Percentiles rank a stretch among this genome's conserved stretches.
Conservation (phyloP, 2,329 filamentous ascomycete species). For the Aspergillus cejpii region DNA sequence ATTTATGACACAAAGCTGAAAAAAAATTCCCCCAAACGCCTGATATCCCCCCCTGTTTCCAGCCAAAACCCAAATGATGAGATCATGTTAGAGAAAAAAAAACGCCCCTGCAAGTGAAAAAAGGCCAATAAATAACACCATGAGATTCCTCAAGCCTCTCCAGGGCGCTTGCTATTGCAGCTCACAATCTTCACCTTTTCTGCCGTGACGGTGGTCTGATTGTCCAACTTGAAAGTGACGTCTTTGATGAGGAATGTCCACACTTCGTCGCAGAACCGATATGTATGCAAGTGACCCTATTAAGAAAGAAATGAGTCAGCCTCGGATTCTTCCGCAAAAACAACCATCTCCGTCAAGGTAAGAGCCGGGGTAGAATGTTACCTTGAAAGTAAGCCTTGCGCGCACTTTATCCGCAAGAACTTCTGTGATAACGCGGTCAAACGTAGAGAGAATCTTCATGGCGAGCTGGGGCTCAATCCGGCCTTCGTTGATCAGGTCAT, state of each 20-base stretch:
- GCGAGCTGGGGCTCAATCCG: conserved; percentile 96
- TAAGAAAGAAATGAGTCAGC: conserved; percentile 16
- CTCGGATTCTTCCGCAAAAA: neutral
- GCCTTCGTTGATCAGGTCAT: conserved; percentile 88
- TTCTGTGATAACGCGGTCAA: conserved; percentile 88
- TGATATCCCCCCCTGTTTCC: neutral
- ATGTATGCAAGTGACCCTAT: conserved; percentile 92
- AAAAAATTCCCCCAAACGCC: neutral
- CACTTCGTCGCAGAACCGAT: conserved; percentile 98
- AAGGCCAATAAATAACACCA: conserved; percentile 13
- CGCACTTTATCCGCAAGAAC: conserved; percentile 89
- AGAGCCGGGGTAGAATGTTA: conserved; percentile 33
- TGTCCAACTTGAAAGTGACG: conserved; percentile 97
- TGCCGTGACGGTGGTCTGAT: conserved; percentile 64
- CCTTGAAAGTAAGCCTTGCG: conserved; percentile 88
- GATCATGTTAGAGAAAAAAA: neutral
- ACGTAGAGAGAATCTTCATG: conserved; percentile 96
- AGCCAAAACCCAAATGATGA: neutral
- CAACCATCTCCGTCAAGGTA: neutral
- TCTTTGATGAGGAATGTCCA: conserved; percentile 99
- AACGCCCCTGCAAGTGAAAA: neutral
- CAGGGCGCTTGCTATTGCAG: conserved; percentile 82
- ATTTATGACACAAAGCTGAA: neutral
- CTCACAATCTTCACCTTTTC: conserved; percentile 98
- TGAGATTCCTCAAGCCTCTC: conserved; percentile 40